phyloP scores from a whole-genome alignment of 768 basidiomycete genomes.

The Leucocoprinus leucothites region DNA sequence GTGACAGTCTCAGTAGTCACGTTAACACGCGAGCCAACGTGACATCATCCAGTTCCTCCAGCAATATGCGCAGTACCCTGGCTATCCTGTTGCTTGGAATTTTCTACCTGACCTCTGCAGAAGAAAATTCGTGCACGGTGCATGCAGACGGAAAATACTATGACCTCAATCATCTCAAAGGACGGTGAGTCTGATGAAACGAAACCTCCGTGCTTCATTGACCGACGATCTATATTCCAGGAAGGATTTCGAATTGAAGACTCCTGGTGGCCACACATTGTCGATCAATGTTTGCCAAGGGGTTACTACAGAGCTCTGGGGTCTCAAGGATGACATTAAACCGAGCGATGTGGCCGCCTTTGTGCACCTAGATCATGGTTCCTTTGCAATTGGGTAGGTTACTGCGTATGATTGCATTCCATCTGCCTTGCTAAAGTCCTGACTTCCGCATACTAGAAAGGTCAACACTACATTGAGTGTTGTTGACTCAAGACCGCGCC shows the following conservation, averaged over 20 bases:
- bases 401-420: not conserved
- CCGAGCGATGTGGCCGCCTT: constrained; percentile 59
- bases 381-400: constrained; percentile 71
- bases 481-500: constrained; percentile 47
- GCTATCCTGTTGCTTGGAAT: constrained; percentile 11
- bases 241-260: constrained; percentile 58
- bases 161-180: constrained; percentile 60
- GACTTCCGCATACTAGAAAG: constrained; percentile 31
- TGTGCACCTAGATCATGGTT: constrained; percentile 56
- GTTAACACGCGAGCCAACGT: not conserved
- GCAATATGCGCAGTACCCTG: constrained; percentile 8
- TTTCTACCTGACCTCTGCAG: constrained; percentile 17
- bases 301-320: constrained; percentile 57
- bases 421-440: not conserved
- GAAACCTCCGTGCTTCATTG: constrained; percentile 9
- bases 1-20: not conserved
- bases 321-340: constrained; percentile 49
- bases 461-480: constrained; percentile 64
- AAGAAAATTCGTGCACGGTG: constrained; percentile 63
- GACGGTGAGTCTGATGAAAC: constrained; percentile 41
- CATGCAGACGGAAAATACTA: constrained; percentile 58
- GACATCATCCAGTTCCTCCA: constrained; percentile 11
- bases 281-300: constrained; percentile 65
- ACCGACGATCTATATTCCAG: constrained; percentile 32
- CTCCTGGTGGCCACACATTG: constrained; percentile 43